Evolutionary conservation across 179 eudicot genomes (phyloP).

Genomic region (Beta corolliflora): DNA sequence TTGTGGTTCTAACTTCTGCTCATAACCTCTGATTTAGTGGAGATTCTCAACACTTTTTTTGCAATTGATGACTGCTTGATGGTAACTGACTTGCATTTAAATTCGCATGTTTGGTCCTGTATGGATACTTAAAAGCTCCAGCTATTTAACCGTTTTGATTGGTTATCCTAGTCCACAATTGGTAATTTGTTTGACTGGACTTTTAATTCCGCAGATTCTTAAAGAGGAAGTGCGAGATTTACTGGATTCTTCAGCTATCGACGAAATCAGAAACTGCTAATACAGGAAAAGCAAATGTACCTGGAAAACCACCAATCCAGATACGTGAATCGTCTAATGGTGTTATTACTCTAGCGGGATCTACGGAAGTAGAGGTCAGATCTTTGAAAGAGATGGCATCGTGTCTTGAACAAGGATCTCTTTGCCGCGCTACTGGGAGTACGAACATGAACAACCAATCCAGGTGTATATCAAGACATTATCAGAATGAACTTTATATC

Average conservation of each 20-base stretch:
- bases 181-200: conserved; percentile 21
- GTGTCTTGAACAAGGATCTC: conserved; percentile 96
- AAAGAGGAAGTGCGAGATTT: conserved; percentile 98
- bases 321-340: conserved; percentile 96
- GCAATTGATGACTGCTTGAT: background rate
- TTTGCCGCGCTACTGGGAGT: conserved; percentile 97
- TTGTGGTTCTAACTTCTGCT: background rate
- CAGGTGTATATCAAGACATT: conserved; percentile 45
- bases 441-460: conserved; percentile 99
- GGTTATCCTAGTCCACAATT: background rate
- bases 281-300: conserved; percentile 62
- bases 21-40: background rate
- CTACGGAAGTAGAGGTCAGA: conserved; percentile 83
- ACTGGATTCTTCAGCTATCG: conserved; percentile 63
- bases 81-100: background rate
- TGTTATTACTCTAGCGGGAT: conserved; percentile 95
- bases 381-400: conserved; percentile 92
- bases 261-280: conserved; percentile 67
- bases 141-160: background rate
- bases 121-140: background rate
- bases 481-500: background rate
- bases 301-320: conserved; percentile 95
- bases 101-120: background rate
- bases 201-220: conserved; percentile 64
- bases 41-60: conserved; percentile 4